phyloP scores from a whole-genome alignment of 257 asterid genomes.

The Leonotis leonurus region DNA sequence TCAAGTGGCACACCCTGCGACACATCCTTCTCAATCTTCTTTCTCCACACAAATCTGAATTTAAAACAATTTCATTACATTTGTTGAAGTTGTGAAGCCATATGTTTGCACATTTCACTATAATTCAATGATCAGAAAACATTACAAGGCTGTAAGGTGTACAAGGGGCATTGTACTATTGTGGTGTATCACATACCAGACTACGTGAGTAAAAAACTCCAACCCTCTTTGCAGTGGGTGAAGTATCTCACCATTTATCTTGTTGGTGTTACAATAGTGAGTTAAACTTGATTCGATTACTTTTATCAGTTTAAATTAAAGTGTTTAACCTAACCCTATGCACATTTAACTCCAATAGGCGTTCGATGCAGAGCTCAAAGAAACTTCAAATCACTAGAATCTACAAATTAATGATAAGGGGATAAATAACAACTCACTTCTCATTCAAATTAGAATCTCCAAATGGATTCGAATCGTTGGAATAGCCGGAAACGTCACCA shows the following conservation, averaged over 20 bases:
- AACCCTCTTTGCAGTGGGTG: background rate
- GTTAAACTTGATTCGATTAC: background rate
- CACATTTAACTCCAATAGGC: background rate
- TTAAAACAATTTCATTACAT: background rate
- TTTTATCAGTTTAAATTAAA: background rate
- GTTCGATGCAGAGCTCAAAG: background rate
- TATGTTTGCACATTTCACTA: background rate
- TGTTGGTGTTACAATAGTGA: background rate
- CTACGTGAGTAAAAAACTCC: background rate
- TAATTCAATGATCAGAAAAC: too few species aligned
- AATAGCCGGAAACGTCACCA: conserved; percentile 51
- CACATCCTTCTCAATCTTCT: conserved; percentile 74
- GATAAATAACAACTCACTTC: conserved; percentile 28
- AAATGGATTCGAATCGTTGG: conserved; percentile 92
- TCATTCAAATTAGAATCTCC: conserved; percentile 88
- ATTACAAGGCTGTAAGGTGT: background rate
- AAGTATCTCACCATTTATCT: background rate
- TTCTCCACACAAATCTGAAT: conserved; percentile 81
- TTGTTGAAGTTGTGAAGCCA: background rate
- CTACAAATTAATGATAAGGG: background rate
- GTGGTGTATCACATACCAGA: background rate
- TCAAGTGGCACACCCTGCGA: conserved; percentile 69
- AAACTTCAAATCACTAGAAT: background rate
- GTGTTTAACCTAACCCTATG: background rate
- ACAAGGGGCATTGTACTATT: background rate